Base-by-base conservation (phyloP, 345 rosid species). In the Erucastrum elatum region DNA sequence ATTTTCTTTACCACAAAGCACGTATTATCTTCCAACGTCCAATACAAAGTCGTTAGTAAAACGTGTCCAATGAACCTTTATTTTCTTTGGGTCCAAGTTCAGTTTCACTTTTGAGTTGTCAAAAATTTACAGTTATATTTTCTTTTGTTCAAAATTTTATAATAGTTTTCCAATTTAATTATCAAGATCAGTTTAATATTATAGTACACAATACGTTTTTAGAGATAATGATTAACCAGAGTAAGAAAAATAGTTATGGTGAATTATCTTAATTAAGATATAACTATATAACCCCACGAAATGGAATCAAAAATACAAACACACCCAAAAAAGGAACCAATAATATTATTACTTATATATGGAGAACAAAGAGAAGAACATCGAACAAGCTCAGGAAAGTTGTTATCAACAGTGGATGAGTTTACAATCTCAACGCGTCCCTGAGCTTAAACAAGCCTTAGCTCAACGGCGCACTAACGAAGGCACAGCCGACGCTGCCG, bases 311-410 rank as follows among this genome's bases (percentile, higher is more conserved):
- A 60, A 61, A 34, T 51, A 46, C 69, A 33, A 2, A 56, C 31
- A 13, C 65, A 70, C 64, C 21, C 37, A 15, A 53, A 74, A 62
- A 2, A 1, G 6, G 59, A 56, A 71, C 73, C 56, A 78, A 49
- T 26, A 41, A 49, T 64, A 37, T 49, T 72, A 55, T 37, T 31
- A 25, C 8, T 34, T 53, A 53, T 31, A 31, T 33, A 76, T 75
- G 77, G 77, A 65, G 58, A 35, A 35, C 37, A 60, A 72, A 35
- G 60, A 0, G 3, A 74, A 68, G 61, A 80, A 74, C 66, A 74
- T 80, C 66, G 39, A 68, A 51, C 53, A 80, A 80, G 79, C 39
- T 68, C 82, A 74, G 74, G 79, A 13, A 55, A 13, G 55, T 53
- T 80, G 75, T 69, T 74, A 69, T 39, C 37, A 53, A 0, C 31